These are phyloP conservation scores for Coemansia asiatica DNA, from an alignment of 192 early-diverging fungal species.

Conservation along the genomic window DNA sequence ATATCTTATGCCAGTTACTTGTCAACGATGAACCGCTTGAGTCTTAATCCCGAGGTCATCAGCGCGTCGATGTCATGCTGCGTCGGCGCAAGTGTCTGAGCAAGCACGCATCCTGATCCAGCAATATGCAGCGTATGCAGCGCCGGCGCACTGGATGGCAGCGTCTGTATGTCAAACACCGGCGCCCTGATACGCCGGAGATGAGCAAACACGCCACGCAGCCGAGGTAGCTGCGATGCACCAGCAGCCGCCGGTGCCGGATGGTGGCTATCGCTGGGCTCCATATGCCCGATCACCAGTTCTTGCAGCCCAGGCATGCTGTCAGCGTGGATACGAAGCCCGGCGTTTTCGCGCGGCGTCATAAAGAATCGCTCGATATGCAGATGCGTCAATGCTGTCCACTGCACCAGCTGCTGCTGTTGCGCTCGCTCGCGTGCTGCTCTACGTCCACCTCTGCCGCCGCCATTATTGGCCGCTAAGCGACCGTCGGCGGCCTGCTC, in stretches of 20 bases:
- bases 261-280: too few relatives aligned
- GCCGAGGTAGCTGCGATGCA: slow-evolving; percentile 18
- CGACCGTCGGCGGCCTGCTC: too few relatives aligned
- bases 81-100: slow-evolving; percentile 14
- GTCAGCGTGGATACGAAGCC: too few relatives aligned
- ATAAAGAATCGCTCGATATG: too few relatives aligned
- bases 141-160: slow-evolving; percentile 15
- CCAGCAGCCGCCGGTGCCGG: slow-evolving; percentile 11
- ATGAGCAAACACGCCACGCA: slow-evolving; percentile 16
- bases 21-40: slow-evolving; percentile 12
- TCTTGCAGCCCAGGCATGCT: too few relatives aligned
- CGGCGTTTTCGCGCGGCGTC: too few relatives aligned
- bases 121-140: slow-evolving; percentile 17
- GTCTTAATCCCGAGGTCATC: slow-evolving; percentile 16
- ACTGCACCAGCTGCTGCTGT: too few relatives aligned
- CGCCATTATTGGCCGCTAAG: too few relatives aligned
- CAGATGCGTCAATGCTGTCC: too few relatives aligned
- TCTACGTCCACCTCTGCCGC: too few relatives aligned
- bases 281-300: too few relatives aligned
- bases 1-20: background rate
- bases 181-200: slow-evolving; percentile 21
- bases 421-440: too few relatives aligned
- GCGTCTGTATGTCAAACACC: slow-evolving; percentile 19
- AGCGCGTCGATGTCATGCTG: slow-evolving; percentile 16
- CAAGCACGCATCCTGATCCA: slow-evolving; percentile 11